Evolutionary conservation across 2,329 filamentous ascomycete species (phyloP).

Genomic region (Nakataea oryzae): DNA sequence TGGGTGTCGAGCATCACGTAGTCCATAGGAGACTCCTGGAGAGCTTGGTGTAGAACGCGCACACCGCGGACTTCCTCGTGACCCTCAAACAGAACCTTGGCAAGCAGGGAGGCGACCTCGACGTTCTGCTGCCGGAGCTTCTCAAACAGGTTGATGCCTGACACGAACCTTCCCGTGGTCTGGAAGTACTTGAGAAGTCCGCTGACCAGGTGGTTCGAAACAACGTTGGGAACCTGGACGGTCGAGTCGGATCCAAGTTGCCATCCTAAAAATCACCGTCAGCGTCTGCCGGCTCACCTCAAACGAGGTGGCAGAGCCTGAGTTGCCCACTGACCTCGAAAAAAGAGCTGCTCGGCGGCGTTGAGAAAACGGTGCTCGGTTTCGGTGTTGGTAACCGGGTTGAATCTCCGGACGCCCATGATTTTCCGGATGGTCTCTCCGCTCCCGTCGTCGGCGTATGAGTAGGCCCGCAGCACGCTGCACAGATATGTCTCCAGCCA

Average conservation of each 20-base stretch:
- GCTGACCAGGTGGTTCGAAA: conserved; percentile 91
- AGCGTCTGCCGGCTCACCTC: neutral
- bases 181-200: conserved; percentile 90
- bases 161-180: conserved; percentile 87
- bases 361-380: conserved; percentile 93
- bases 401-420: conserved; percentile 92
- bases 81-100: conserved; percentile 85
- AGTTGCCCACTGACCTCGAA: conserved; percentile 55
- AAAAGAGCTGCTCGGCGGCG: conserved; percentile 90
- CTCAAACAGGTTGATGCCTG: conserved; percentile 94
- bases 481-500: conserved; percentile 98
- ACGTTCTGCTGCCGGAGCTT: conserved; percentile 85
- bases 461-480: conserved; percentile 87
- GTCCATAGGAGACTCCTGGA: conserved; percentile 93
- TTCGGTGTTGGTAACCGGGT: conserved; percentile 96
- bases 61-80: conserved; percentile 97
- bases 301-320: neutral
- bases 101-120: conserved; percentile 86
- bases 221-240: conserved; percentile 93
- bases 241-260: conserved; percentile 94
- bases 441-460: conserved; percentile 90
- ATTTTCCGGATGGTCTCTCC: conserved; percentile 95
- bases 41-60: conserved; percentile 72
- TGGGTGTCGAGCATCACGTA: conserved; percentile 94
- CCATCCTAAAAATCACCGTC: conserved; percentile 51